Evolutionary conservation across 306 rosid species (phyloP).

Genomic region (Macrotyloma uniflorum): DNA sequence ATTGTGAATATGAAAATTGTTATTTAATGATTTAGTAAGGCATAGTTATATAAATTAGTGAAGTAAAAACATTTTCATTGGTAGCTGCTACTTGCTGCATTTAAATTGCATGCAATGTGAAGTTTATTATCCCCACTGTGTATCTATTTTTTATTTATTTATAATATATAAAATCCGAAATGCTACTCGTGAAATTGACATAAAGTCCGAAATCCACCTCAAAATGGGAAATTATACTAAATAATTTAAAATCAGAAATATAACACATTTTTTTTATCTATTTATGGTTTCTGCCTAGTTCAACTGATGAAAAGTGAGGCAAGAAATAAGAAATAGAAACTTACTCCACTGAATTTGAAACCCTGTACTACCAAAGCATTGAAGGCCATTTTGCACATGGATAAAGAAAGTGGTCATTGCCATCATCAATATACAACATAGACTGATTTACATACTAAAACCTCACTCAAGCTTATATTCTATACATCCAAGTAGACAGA

Average conservation of each 20-base stretch:
- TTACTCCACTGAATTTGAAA: conserved; percentile 17
- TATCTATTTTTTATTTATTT: too few relatives aligned
- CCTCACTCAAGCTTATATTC: conserved; percentile 28
- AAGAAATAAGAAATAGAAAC: conserved; percentile 3
- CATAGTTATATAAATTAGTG: too few relatives aligned
- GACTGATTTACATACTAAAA: conserved; percentile 32
- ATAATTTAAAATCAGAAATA: not conserved
- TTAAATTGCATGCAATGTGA: too few relatives aligned
- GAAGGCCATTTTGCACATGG: conserved; percentile 30
- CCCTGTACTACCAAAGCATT: not conserved
- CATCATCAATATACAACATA: conserved; percentile 37
- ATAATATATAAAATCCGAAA: not conserved
- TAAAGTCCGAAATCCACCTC: not conserved
- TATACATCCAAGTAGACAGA: conserved; percentile 22
- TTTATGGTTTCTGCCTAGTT: not conserved
- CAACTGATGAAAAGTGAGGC: not conserved
- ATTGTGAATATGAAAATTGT: too few relatives aligned
- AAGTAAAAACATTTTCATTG: too few relatives aligned
- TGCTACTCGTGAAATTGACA: not conserved
- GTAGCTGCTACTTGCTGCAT: too few relatives aligned
- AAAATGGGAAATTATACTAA: not conserved
- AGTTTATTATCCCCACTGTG: too few relatives aligned
- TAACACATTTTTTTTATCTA: not conserved
- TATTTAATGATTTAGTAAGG: too few relatives aligned
- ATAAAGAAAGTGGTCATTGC: not conserved